A percentile compares a stretch with the other conserved stretches of the same genome.
phyloP scores from a whole-genome alignment of 2,329 filamentous ascomycete species.

The Arthroderma sp. region DNA sequence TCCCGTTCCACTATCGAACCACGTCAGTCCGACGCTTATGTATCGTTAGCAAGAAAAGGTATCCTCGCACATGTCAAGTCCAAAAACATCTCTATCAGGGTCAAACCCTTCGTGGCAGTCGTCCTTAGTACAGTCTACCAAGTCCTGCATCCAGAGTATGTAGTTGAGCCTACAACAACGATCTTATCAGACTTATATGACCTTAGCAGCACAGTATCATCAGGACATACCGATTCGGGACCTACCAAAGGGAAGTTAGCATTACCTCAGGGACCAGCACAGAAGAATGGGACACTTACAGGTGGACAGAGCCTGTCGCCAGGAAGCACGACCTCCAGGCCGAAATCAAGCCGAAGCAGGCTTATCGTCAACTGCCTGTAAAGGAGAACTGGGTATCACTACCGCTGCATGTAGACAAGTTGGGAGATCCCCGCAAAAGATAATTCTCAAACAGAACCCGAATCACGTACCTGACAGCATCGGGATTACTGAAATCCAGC shows the following conservation, averaged over 20 bases:
- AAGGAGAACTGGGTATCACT: background rate
- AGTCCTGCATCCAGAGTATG: slow-evolving; percentile 71
- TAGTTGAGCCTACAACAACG: slow-evolving; percentile 62
- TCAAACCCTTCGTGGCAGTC: slow-evolving; percentile 41
- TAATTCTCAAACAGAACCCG: background rate
- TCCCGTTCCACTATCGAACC: slow-evolving; percentile 57
- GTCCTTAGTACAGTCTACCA: slow-evolving; percentile 58
- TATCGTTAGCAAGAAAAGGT: background rate
- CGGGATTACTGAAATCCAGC: slow-evolving; percentile 70
- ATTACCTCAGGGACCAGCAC: background rate
- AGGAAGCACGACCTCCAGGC: slow-evolving; percentile 57
- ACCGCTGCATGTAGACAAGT: background rate
- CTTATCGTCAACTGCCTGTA: slow-evolving; percentile 62
- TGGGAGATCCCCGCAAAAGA: background rate
- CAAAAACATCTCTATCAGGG: slow-evolving; percentile 45
- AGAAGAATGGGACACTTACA: slow-evolving; percentile 35
- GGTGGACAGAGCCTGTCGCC: slow-evolving; percentile 75
- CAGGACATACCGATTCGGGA: slow-evolving; percentile 35
- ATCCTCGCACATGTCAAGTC: slow-evolving; percentile 57
- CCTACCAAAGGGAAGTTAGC: slow-evolving; percentile 19
- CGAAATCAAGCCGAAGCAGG: slow-evolving; percentile 64
- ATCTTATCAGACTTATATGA: background rate
- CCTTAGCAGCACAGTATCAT: background rate
- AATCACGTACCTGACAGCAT: slow-evolving; percentile 53
- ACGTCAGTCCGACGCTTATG: background rate